Base-by-base conservation (phyloP, 176 grass and related monocot species). In the Eleusine coracana region DNA sequence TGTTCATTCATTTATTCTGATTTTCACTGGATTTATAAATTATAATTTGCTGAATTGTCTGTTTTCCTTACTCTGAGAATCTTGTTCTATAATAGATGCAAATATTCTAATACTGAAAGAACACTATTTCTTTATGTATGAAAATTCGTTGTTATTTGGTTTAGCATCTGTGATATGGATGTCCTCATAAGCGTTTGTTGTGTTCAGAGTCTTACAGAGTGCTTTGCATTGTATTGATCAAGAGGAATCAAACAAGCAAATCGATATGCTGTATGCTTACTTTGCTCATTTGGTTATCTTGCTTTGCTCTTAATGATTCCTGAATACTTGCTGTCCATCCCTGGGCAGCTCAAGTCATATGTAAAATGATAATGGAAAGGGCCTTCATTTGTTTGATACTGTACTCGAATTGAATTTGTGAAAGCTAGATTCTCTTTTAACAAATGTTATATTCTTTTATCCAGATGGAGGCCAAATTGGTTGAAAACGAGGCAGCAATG, bases 381-480 rank as follows among this genome's bases (percentile, higher is more conserved):
- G 21, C 20, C n/a, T 80, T 80, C 41, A 36, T 25, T 75, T 41
- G 62, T 38, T 55, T 49, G 60, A 68, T 28, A 68, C 66, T 73
- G n/a, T 75, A 40, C 0, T 3, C 49, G 50, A 52, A 25, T 65
- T 72, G 59, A 81, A 77, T 77, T 76, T 6, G 3, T 70, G 38
- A 66, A 79, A 74, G 20, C 12, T 16, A 0, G 10, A 81, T 82
- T 71, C 18, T 20, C 51, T 76, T 76, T 23, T 76, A 66, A 89
- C 44, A 28, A 71, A 64, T 29, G 4, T 79, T 21, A 59, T 52
- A 25, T 83, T 75, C 18, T 67, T 60, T 74, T 21, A 56, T 80
- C 52, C 89, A 99, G 96, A 99, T 92, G 89, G 84, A 94, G 60
- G 59, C n/a, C 40, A 92, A 94, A 86, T 89, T 99, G 79, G 59